These are phyloP conservation scores for Xylaria venustula DNA, from an alignment of 495 filamentous ascomycete genomes.

Conservation along the genomic window DNA sequence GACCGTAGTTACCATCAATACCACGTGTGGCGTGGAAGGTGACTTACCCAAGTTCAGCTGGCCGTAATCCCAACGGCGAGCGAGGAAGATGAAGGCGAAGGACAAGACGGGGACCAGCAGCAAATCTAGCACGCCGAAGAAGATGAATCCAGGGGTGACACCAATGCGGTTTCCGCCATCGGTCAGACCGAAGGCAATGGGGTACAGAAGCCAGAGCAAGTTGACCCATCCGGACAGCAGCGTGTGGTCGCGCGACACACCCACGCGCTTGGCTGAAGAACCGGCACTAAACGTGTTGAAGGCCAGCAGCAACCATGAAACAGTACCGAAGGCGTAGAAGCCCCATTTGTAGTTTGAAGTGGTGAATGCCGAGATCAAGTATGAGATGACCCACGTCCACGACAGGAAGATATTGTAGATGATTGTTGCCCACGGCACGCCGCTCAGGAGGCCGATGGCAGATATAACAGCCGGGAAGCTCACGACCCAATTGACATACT, in stretches of 20 bases:
- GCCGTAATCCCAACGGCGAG: constrained; percentile 47
- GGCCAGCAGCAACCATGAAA: constrained; percentile 36
- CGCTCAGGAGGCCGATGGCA: constrained; percentile 44
- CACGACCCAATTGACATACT: constrained; percentile 51
- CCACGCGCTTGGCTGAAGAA: constrained; percentile 35
- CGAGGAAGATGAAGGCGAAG: constrained; percentile 37
- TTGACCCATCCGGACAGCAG: constrained; percentile 41
- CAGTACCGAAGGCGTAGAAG: constrained; percentile 46
- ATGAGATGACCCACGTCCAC: constrained; percentile 46
- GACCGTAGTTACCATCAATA: too few species aligned
- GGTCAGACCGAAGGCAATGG: constrained; percentile 45
- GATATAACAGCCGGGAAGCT: constrained; percentile 40
- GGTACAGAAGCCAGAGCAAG: constrained; percentile 49
- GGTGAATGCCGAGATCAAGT: constrained; percentile 44
- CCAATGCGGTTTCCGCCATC: constrained; percentile 49
- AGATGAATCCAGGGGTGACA: constrained; percentile 41
- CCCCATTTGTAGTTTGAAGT: constrained; percentile 51
- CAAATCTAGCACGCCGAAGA: constrained; percentile 47
- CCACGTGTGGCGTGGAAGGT: too few species aligned
- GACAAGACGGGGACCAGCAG: constrained; percentile 36
- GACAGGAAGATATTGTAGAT: constrained; percentile 42
- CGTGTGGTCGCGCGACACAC: constrained; percentile 37
- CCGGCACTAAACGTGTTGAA: constrained; percentile 31
- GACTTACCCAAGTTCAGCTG: constrained; percentile 38
- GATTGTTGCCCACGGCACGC: constrained; percentile 47